Evolutionary conservation across 805 yeast species (phyloP), one percentile per base, ranked within the genome.

Genomic region (Danielozyma ontarioensis): DNA sequence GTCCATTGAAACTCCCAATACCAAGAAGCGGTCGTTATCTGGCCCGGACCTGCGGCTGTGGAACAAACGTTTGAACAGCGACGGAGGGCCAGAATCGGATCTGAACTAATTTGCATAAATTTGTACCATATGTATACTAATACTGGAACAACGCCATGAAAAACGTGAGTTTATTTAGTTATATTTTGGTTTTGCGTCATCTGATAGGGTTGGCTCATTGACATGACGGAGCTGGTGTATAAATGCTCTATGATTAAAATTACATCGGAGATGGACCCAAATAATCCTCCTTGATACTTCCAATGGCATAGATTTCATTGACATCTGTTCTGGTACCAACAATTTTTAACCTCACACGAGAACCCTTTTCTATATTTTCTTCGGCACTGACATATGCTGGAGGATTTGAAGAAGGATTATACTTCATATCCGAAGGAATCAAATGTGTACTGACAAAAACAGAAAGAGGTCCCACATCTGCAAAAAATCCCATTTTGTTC

Each of bases 241-340:
- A 11, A 31, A 21, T 27, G 31, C 10, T 17, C 21, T 5, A 19
- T 17, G 25, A 25, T 17, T 14, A 24, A 4, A 32, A 22, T 46
- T 43, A 62, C 59, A 64, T 51, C 23, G 72, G 72, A 51, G 68
- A 62, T 35, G 95, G 94, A 34, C 98, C 98, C 62, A 93, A 72
- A 59, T 87, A 93, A 67, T 93, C 99, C 65, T 93, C 98, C 61
- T 90, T 93, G 53, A 93, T 90, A 61, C 95, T 84, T 31, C 98
- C 99, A 55, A 93, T 93, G 29, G 97, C 98, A 57, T 87, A 86
- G 57, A 93, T 90, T 50, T 93, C 90, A 52, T 95, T 93, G 11
- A 93, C 98, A 63, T 94, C 97, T 11, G 97, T 85, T 55, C 97
- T 76, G 18, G 96, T 93, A 62, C 97, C 98, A 34, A 90, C 96